Evolutionary conservation across 176 grass and related monocot species (phyloP), one percentile per base, ranked within the genome.

Genomic region (Oryza rufipogon): DNA sequence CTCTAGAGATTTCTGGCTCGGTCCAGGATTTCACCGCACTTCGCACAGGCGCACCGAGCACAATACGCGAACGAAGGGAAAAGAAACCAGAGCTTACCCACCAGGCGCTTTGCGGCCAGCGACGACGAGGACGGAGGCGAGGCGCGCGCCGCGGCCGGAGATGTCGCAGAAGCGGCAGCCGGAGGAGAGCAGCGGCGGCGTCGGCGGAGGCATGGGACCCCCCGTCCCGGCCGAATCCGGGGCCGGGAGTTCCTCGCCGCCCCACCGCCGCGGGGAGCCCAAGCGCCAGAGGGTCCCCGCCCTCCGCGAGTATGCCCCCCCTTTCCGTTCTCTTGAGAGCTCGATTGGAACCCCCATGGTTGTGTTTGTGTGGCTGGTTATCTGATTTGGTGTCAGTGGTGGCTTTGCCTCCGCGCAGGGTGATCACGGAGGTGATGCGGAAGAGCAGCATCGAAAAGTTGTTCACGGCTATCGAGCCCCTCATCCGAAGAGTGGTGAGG

Each of bases 91-190:
- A 38, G 4, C 4, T 38, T 38, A 38, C 36, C 36, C 36, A 38
- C 36, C 36, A 38, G 36, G 36, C 36, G 36, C 36, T 28, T 39
- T 39, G 38, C 73, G 67, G 78, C 88, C 56, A 25, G 74, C 68
- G 44, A 73, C 56, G 54, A 58, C 17, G 19, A 48, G 63, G 54
- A 9, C 15, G 45, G 20, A 68, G 54, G 75, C 63, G 67, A 73
- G 79, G 80, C 36, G 73, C 71, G 90, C 26, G 30, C 10, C 63
- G 26, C 60, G 56, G 58, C 7, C 66, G 54, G 58, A 52, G 80
- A 94, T 94, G 92, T 89, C 92, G 74, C 92, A 91, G 87, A 94
- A 94, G 89, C 79, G 92, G 84, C 92, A 89, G 70, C 92, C 87
- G 56, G 89, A 94, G 3, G 92, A 87, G 84, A 39, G 44, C 39